Conservation (phyloP, 306 rosid species). For the Fragaria vesca region DNA sequence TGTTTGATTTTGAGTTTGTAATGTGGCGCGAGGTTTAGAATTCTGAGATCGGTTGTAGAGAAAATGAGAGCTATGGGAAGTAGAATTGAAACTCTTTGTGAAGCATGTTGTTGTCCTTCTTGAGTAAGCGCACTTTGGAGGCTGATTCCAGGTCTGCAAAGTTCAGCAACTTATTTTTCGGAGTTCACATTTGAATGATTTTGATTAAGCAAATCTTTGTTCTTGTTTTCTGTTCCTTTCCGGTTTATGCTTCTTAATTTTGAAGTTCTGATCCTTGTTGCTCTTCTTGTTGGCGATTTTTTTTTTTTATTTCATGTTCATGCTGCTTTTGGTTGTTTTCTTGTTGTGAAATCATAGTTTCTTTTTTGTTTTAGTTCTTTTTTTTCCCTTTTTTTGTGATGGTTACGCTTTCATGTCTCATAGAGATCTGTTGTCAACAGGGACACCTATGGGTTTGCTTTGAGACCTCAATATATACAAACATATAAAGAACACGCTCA, state of each 20-base stretch:
- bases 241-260: neutral
- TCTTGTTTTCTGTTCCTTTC: neutral
- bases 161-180: neutral
- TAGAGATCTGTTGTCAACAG: constrained; percentile 34
- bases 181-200: neutral
- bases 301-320: neutral
- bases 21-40: constrained; percentile 35
- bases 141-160: constrained; percentile 82
- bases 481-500: constrained; percentile 60
- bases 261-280: neutral
- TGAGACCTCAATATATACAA: constrained; percentile 88
- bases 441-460: constrained; percentile 89
- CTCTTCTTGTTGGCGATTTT: neutral
- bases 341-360: neutral
- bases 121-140: constrained; percentile 93
- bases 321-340: neutral
- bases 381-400: neutral
- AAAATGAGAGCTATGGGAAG: constrained; percentile 63
- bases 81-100: constrained; percentile 46
- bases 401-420: constrained; percentile 3
- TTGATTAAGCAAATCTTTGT: neutral
- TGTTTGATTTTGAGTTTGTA: constrained; percentile 28
- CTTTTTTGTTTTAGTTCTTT: neutral
- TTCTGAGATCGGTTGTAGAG: constrained; percentile 28
- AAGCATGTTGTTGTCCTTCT: constrained; percentile 97